Evolutionary conservation across 1,284 basidiomycete species (phyloP), one percentile per base, ranked within the genome.

Genomic region (Sporisorium scitamineum): DNA sequence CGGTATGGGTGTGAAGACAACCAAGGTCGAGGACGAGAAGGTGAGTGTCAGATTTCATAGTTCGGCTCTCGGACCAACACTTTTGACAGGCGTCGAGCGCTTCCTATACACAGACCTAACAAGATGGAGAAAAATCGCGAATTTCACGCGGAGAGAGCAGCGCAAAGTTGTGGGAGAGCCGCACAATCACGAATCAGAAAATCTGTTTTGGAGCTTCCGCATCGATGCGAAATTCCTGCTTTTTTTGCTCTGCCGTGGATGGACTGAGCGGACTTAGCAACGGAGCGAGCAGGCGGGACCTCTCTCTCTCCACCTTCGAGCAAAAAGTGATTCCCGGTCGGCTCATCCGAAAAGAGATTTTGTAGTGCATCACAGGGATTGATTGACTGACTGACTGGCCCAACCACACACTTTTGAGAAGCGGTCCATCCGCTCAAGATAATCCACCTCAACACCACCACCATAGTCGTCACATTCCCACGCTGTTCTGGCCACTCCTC

Each of bases 1-100:
- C 3, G 10, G 6, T 18, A 1, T 13, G 26, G 16, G 22, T 11
- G 11, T 8, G 1, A 48, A 48, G 27, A 37, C 31, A 13, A 20
- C 20, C 3, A 16, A 27, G 32, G 31, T 45, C 16, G 27, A 41
- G 42, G 54, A 54, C 44, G 59, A 61, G 65, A 57, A 68, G 18
- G 55, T 58, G 34, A 29, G 22, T 26, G 31, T 56, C 22, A 34
- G 39, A 50, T 41, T 16, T 42, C 18, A 13, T 34, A 48, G 58
- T 29, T 66, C 62, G 69, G 69, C 69, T 62, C 69, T 71, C 69
- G 63, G 69, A 71, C 69, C 69, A 71, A 71, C 69, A 71, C 62
- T 22, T 37, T 13, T 52, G 48, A 44, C 22, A 48, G 26, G 26
- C 24, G 20, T 14, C 22, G 26, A 48, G 11, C 11, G 7, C 16